Evolutionary conservation across 805 yeast species (phyloP), one percentile per base, ranked within the genome.

Genomic region (Martiniozyma abietophila): DNA sequence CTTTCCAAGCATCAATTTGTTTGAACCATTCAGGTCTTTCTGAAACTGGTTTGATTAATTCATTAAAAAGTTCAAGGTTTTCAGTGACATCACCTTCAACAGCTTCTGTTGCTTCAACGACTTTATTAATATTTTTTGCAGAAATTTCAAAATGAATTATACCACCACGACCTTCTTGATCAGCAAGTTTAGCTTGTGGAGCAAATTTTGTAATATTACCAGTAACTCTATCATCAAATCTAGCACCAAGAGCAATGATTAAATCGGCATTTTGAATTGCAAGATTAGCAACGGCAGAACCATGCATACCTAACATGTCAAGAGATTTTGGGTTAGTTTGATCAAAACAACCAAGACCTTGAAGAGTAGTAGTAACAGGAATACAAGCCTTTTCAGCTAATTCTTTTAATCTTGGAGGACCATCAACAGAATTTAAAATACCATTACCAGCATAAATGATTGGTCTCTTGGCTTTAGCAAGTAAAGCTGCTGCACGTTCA

Each of bases 251-350:
- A 12, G 97, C 97, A 43, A 92, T 63, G 54, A 92, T 84, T 50
- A 88, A 65, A 61, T 92, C 98, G 26, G 97, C 95, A 40, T 76
- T 69, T 66, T 92, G 98, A 48, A 92, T 80, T 34, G 97, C 94
- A 52, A 81, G 58, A 69, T 92, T 92, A 48, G 98, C 98, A 49
- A 86, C 85, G 32, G 86, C 96, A 41, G 78, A 71, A 45, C 98
- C 98, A 62, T 92, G 98, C 98, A 92, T 92, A 50, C 98, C 98
- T 47, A 92, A 72, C 94, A 92, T 85, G 60, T 89, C 96, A 46
- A 92, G 63, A 18, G 96, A 80, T 60, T 86, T 85, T 45, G 77
- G 78, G 61, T 88, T 95, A 43, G 69, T 72, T 65, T 92, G 97
- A 62, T 92, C 96, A 52, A 79, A 92, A 7, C 94, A 82, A 49